Evolutionary conservation across 495 filamentous ascomycete genomes (phyloP).

Genomic region (Talaromyces adpressus): DNA sequence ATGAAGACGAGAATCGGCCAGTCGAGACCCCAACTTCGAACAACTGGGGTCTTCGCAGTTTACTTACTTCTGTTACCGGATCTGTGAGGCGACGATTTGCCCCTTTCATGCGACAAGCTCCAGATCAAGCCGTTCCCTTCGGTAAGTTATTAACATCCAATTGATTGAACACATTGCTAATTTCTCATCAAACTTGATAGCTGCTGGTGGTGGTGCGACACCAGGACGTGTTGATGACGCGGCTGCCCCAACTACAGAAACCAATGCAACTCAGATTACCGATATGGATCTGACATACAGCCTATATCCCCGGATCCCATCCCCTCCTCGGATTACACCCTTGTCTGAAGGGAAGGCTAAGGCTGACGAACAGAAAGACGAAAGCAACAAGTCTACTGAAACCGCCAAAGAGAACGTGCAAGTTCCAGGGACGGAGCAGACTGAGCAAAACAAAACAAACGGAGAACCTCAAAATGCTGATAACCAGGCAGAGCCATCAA

Average conservation of each 20-base stretch:
- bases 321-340: not conserved
- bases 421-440: not conserved
- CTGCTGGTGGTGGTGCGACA: slow-evolving; percentile 4
- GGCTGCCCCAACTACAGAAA: not conserved
- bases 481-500: not conserved
- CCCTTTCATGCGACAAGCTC: not conserved
- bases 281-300: not conserved
- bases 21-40: slow-evolving; percentile 2
- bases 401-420: not conserved
- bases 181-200: not conserved
- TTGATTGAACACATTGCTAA: slow-evolving; percentile 3
- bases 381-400: not conserved
- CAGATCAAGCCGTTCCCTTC: slow-evolving; percentile 8
- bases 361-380: not conserved
- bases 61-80: not conserved
- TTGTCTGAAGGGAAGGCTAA: not conserved
- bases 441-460: not conserved
- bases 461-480: not conserved
- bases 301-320: not conserved
- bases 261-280: not conserved
- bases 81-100: slow-evolving; percentile 5
- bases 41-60: slow-evolving; percentile 5
- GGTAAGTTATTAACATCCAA: not conserved
- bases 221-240: not conserved
- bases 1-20: not conserved